Evolutionary conservation across 345 rosid genomes (phyloP).

Genomic region (Gossypium australe): DNA sequence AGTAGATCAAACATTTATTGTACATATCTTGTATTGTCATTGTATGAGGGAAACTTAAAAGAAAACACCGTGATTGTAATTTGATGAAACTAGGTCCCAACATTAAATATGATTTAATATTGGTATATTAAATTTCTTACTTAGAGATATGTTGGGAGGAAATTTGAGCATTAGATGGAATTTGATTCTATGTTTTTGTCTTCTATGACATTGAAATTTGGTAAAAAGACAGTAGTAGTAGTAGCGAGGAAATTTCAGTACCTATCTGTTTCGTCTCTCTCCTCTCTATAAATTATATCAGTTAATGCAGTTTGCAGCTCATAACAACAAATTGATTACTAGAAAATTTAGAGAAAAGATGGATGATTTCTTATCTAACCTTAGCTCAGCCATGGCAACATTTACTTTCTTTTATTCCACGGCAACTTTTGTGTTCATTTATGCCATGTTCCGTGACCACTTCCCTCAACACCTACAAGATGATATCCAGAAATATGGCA

Average conservation of each 20-base stretch:
- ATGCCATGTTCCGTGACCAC: conserved; percentile 26
- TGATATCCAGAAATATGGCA: conserved; percentile 16
- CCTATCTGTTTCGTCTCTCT: neutral
- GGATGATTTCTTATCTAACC: neutral
- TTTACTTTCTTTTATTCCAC: neutral
- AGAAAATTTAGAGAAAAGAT: neutral
- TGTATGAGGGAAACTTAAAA: too few relatives aligned
- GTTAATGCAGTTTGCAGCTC: neutral
- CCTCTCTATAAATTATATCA: neutral
- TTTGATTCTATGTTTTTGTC: too few relatives aligned
- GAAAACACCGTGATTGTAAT: too few relatives aligned
- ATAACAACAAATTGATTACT: neutral
- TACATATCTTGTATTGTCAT: too few relatives aligned
- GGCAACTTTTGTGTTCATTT: conserved; percentile 20
- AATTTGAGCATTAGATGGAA: too few relatives aligned
- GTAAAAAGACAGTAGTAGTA: neutral
- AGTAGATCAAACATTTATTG: too few relatives aligned
- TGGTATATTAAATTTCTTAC: too few relatives aligned
- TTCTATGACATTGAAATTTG: neutral
- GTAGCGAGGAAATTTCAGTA: neutral
- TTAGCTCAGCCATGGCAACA: neutral
- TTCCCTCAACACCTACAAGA: conserved; percentile 27
- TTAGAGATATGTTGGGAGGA: neutral
- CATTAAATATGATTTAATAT: too few relatives aligned
- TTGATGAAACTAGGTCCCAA: too few relatives aligned